phyloP scores from a whole-genome alignment of 2,329 filamentous ascomycete species.

The Aspergillus sergii region DNA sequence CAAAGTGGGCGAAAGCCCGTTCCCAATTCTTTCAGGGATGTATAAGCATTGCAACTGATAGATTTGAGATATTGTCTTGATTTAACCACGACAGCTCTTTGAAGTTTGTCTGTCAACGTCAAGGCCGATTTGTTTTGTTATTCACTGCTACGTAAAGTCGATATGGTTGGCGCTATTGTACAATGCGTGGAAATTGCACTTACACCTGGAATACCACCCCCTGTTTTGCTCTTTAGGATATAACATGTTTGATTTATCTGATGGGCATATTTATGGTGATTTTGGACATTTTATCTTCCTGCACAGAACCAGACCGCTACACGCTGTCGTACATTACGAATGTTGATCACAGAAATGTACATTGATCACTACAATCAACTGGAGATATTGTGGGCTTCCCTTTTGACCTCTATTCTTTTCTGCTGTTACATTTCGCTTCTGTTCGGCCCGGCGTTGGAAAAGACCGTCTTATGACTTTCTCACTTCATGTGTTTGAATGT shows the following conservation, averaged over 20 bases:
- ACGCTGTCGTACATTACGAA: neutral
- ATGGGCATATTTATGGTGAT: neutral
- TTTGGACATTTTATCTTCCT: neutral
- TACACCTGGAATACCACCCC: neutral
- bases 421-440: constrained; percentile 1
- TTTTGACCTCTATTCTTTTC: neutral
- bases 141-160: neutral
- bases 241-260: neutral
- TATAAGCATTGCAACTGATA: constrained; percentile 24
- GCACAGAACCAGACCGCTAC: neutral
- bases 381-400: neutral
- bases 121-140: neutral
- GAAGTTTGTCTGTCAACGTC: neutral
- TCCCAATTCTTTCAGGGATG: constrained; percentile 37
- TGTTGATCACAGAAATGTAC: neutral
- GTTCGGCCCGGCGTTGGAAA: neutral
- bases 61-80: constrained; percentile 2
- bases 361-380: neutral
- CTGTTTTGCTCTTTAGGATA: neutral
- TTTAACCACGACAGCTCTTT: neutral
- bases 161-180: neutral
- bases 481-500: neutral
- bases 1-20: constrained; percentile 43
- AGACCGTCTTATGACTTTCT: neutral
- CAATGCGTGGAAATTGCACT: neutral